Evolutionary conservation across 192 early-diverging fungal species (phyloP), one percentile per base, ranked within the genome.

Genomic region (Glomus cerebriforme): DNA sequence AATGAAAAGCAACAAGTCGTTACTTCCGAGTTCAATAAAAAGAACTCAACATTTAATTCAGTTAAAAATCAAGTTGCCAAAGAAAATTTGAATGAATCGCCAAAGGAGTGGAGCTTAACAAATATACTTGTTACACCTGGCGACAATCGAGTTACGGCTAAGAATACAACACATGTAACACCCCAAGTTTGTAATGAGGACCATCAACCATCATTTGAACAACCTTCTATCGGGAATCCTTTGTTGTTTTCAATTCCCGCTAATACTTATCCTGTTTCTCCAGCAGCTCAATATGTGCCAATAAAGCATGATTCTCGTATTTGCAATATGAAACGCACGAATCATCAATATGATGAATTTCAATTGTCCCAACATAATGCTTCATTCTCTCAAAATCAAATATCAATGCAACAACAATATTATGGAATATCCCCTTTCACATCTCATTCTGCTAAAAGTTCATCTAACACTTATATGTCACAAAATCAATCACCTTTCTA

Each of bases 231-330:
- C 2, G n/a, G 43, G 4, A 27, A 26, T 47, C 43, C 69, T 45
- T 45, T 71, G 43, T 13, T 71, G 10, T 71, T 71, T 29, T 47
- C 35, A 29, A 49, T 49, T 71, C 69, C 69, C 0, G 69, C 69
- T n/a, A 71, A 47, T 47, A 35, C 69, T 71, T 71, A 71, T 71
- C 37, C 69, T 27, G 24, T 70, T 27, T 8, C 39, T 45, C 43
- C 43, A 15, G n/a, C 43, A 15, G n/a, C 26, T 71, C 39, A 43
- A 29, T 24, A 27, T 27, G 26, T 71, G 24, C 37, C 69, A 47
- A 27, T 45, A n/a, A 71, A 71, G 24, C 24, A 22, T 27, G 39
- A 71, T 19, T 63, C 29, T 2, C 12, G 5, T n/a, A 64, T 64
- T 32, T 15, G 8, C 3, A 15, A 64, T 64, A 22, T 31, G 62